phyloP scores from a whole-genome alignment of 108 stramenopile genomes.

The Nitzschia palea region DNA sequence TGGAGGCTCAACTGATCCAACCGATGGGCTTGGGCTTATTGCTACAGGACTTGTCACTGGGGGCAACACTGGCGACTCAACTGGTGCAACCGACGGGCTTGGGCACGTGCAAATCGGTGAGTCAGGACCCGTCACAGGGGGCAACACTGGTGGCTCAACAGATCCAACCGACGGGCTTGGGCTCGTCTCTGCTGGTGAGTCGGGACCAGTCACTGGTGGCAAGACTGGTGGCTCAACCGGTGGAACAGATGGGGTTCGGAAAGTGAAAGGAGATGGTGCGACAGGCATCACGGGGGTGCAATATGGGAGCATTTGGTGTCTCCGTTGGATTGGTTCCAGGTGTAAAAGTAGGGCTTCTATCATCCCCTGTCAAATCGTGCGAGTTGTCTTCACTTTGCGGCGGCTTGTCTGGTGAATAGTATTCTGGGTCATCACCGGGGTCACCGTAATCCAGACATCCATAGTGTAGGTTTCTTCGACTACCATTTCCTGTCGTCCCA shows the following conservation, averaged over 20 bases:
- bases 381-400: conserved; percentile 2
- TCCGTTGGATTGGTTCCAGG: background rate
- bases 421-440: conserved; percentile 6
- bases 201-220: no score
- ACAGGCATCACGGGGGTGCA: background rate
- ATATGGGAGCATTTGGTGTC: background rate
- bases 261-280: background rate
- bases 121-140: no score
- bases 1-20: no score
- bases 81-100: no score
- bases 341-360: background rate
- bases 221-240: background rate
- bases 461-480: background rate
- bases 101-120: no score
- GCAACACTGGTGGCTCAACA: background rate
- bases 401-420: background rate
- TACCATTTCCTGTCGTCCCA: background rate
- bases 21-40: no score
- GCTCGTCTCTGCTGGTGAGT: no score
- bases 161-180: no score
- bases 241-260: background rate
- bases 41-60: no score
- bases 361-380: conserved; percentile 2
- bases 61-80: no score
- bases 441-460: conserved; percentile 20